A percentile compares a stretch with the other conserved stretches of the same genome.
These are phyloP conservation scores for sorghum (Sorghum bicolor) DNA, from an alignment of 176 grass and related monocot genomes.

Conservation along the genomic window DNA sequence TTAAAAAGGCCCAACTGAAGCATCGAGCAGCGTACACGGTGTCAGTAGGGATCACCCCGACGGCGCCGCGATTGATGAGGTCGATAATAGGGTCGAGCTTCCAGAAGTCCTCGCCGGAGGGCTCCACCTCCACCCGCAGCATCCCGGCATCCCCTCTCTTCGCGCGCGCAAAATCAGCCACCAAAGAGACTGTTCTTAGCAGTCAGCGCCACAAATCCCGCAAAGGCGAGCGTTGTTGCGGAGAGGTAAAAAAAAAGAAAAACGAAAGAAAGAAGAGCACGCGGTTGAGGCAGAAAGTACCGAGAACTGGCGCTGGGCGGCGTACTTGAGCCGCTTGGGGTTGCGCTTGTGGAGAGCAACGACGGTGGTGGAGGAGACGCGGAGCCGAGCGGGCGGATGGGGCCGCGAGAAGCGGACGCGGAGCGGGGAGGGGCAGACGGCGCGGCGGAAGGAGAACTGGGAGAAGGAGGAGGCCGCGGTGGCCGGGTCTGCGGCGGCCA, in stretches of 20 bases:
- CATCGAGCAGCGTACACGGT: slow-evolving; percentile 55
- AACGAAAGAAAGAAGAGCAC: not conserved
- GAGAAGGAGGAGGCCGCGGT: not conserved
- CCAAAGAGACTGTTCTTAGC: not conserved
- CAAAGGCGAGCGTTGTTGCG: not conserved
- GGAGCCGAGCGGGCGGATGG: not conserved
- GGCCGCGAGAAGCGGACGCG: not conserved
- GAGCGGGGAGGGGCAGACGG: slow-evolving; percentile 11
- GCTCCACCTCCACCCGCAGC: slow-evolving; percentile 70
- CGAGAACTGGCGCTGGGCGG: slow-evolving; percentile 64
- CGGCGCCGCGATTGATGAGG: slow-evolving; percentile 76
- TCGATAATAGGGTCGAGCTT: slow-evolving; percentile 74
- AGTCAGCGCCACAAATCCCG: not conserved
- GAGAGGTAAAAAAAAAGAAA: not conserved
- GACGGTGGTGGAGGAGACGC: slow-evolving; percentile 14
- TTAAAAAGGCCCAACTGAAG: not conserved
- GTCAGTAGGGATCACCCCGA: slow-evolving; percentile 83
- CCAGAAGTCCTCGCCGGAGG: slow-evolving; percentile 63
- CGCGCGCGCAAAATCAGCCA: not conserved
- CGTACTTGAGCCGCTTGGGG: slow-evolving; percentile 89
- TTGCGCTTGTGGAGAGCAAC: slow-evolving; percentile 75
- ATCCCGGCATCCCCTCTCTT: slow-evolving; percentile 71
- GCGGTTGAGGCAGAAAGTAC: slow-evolving; percentile 10
- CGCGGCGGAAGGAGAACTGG: slow-evolving; percentile 27
- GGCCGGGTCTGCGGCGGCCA: slow-evolving; percentile 14